Evolutionary conservation across 2,329 filamentous ascomycete genomes (phyloP), one percentile per base, ranked within the genome.

Genomic region (Sclerotinia minor): DNA sequence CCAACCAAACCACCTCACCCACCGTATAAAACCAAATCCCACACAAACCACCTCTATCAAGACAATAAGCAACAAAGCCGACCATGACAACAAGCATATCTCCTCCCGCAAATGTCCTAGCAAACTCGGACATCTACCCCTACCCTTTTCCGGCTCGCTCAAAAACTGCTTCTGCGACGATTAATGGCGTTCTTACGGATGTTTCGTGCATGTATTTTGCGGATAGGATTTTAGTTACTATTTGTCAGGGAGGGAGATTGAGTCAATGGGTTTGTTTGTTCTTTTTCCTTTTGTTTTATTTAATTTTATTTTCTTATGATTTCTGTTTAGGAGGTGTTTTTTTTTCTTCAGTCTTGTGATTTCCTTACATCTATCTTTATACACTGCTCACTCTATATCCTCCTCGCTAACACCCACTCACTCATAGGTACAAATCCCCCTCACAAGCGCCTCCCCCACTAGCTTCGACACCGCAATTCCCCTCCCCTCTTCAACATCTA

Each of bases 211-310:
- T 93, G 65, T 87, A 84, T 74, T 98, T 98, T 79, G 84, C 89
- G 11, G 95, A 98, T 84, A 96, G 92, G 79, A 92, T 99, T 74
- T 81, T 99, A 74, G 82, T 99, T 71, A 97, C 93, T 0, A 85
- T 98, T 69, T 92, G 91, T 0, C 95, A 98, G 80, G 86, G 89
- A 70, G 94, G 94, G 8, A 86, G 89, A 69, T 81, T 98, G 58
- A 91, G 92, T 26, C 95, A 98, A 83, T 99, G 95, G 95, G 93
- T 97, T 77, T 45, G 59, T 69, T 69, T 49, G 6, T 38, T 38
- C 35, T 61, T 44, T 38, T 58, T 19, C 1, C 44, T 38, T 66
- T 38, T 66, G 29, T 29, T 5, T 29, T 29, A 29, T 29, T 29
- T 5, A 29, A 29, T 5, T 3, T 29, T 29, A 5, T 29, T 29